These are phyloP conservation scores for Saturnispora kantuleensis DNA, from an alignment of 805 yeast genomes.

Conservation along the genomic window DNA sequence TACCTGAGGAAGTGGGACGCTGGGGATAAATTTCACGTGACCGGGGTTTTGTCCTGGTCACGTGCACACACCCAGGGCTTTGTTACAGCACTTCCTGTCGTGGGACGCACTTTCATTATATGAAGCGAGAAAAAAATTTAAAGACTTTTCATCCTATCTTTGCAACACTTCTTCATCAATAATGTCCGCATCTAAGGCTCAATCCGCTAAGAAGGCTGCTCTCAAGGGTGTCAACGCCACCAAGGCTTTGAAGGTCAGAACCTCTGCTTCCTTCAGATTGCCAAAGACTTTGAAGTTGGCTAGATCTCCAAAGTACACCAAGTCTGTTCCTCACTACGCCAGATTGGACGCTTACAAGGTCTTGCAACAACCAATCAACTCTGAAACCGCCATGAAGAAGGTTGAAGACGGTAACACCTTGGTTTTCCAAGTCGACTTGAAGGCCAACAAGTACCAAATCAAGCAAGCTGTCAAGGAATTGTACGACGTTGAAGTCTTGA, in stretches of 20 bases:
- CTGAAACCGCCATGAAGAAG: conserved; percentile 98
- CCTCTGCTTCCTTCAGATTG: conserved; percentile 88
- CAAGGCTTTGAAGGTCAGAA: conserved; percentile 89
- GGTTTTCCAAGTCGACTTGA: conserved; percentile 95
- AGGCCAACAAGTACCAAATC: conserved; percentile 98
- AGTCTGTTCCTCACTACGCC: conserved; percentile 94
- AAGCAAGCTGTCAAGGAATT: conserved; percentile 97
- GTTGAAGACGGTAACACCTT: conserved; percentile 99
- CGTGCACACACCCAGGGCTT: conserved; percentile 11
- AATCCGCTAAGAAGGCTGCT: conserved; percentile 97
- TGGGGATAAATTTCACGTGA: neutral
- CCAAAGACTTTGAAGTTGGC: conserved; percentile 95
- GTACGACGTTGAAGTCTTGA: conserved; percentile 88
- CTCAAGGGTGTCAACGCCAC: conserved; percentile 91
- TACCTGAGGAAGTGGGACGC: too few species aligned
- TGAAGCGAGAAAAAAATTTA: neutral
- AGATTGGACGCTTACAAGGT: conserved; percentile 95
- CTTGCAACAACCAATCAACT: conserved; percentile 88
- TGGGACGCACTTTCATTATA: conserved; percentile 4
- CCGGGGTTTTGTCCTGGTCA: conserved; percentile 5
- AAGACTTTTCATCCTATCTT: neutral
- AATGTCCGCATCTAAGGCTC: conserved; percentile 58
- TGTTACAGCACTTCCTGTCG: conserved; percentile 11
- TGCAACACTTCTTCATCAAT: conserved; percentile 6
- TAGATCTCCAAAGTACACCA: conserved; percentile 92